A percentile compares a stretch with the other conserved stretches of the same genome.
Evolutionary conservation across 2,329 filamentous ascomycete genomes (phyloP).

Genomic region (Pseudogymnoascus sp.): DNA sequence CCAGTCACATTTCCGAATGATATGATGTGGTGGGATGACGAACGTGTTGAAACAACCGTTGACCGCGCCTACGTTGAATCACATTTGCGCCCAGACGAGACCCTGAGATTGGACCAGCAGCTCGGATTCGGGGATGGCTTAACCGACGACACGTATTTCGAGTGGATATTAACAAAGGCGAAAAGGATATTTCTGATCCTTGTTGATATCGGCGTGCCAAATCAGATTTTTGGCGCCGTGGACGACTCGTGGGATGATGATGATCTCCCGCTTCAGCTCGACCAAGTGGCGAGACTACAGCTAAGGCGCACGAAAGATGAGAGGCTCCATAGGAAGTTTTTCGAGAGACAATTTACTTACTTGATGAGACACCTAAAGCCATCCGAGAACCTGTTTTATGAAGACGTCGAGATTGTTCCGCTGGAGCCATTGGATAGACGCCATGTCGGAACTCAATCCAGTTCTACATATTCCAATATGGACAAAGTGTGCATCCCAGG

Average conservation of each 20-base stretch:
- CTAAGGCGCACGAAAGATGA: slow-evolving; percentile 52
- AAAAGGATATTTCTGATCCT: slow-evolving; percentile 64
- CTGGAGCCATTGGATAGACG: slow-evolving; percentile 57
- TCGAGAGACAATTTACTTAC: slow-evolving; percentile 61
- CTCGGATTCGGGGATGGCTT: slow-evolving; percentile 56
- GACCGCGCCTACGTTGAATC: slow-evolving; percentile 58
- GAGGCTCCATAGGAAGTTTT: slow-evolving; percentile 59
- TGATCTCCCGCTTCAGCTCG: slow-evolving; percentile 59
- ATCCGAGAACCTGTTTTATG: slow-evolving; percentile 54
- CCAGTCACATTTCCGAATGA: slow-evolving; percentile 5
- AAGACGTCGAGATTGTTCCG: slow-evolving; percentile 59
- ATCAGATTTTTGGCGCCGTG: slow-evolving; percentile 66
- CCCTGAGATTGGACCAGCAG: slow-evolving; percentile 51
- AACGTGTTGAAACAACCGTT: slow-evolving; percentile 60
- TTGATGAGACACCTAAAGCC: slow-evolving; percentile 54
- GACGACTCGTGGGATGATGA: slow-evolving; percentile 71
- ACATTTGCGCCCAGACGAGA: slow-evolving; percentile 54
- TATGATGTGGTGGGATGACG: slow-evolving; percentile 60
- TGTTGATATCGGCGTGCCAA: slow-evolving; percentile 58
- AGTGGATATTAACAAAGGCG: slow-evolving; percentile 64
- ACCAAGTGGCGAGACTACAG: slow-evolving; percentile 55
- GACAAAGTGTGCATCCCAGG: slow-evolving; percentile 57
- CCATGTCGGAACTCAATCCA: slow-evolving; percentile 24
- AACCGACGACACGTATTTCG: slow-evolving; percentile 67
- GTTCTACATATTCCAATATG: slow-evolving; percentile 35